These are phyloP conservation scores for Anisodus tanguticus DNA, from an alignment of 257 asterid genomes.

Conservation along the genomic window DNA sequence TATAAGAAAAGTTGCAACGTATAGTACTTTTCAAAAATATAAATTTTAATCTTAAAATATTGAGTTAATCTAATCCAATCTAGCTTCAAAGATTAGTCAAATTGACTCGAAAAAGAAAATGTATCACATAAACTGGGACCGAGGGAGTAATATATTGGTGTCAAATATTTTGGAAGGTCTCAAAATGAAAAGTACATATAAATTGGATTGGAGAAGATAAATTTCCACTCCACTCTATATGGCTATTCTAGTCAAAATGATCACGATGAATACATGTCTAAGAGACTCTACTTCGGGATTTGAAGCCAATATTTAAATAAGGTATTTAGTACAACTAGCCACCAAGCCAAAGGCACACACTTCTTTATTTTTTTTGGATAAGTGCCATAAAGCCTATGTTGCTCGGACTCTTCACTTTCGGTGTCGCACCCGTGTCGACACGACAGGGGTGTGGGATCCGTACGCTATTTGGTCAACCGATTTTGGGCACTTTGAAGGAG, in stretches of 20 bases:
- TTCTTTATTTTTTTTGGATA: not conserved
- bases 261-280: not conserved
- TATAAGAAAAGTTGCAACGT: too few species aligned
- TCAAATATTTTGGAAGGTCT: constrained; percentile 9
- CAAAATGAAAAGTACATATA: constrained; percentile 10
- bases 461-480: too few species aligned
- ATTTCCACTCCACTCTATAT: not conserved
- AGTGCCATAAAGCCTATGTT: not conserved
- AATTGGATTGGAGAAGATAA: constrained; percentile 1
- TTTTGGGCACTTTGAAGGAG: too few species aligned
- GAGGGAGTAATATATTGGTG: not conserved
- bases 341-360: not conserved
- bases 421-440: too few species aligned
- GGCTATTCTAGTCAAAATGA: not conserved
- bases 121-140: too few species aligned
- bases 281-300: not conserved
- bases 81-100: too few species aligned
- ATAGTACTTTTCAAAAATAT: too few species aligned
- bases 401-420: too few species aligned
- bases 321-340: not conserved
- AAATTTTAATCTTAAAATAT: too few species aligned
- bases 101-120: too few species aligned
- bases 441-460: too few species aligned
- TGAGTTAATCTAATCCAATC: too few species aligned
- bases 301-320: not conserved